Evolutionary conservation across 352 stramenopile species (phyloP).

Genomic region (Phytophthora hibernalis): DNA sequence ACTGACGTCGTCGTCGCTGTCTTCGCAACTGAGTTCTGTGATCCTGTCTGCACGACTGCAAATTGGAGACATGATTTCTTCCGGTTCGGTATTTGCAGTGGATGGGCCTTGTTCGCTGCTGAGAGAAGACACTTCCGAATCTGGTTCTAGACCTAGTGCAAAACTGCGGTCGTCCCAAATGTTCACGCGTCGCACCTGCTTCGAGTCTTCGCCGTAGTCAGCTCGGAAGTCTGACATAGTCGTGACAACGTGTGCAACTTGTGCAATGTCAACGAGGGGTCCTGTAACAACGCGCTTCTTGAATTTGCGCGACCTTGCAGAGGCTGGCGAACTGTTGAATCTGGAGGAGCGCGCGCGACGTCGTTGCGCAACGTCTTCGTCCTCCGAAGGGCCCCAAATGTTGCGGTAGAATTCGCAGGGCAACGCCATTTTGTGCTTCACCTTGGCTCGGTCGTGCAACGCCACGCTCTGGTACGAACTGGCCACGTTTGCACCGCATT

Average conservation of each 20-base stretch:
- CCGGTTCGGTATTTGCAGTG: conserved; percentile 43
- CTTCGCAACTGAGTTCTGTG: conserved; percentile 54
- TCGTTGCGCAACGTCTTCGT: conserved; percentile 36
- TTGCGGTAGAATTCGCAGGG: conserved; percentile 68
- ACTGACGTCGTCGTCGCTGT: conserved; percentile 44
- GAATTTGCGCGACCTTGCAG: conserved; percentile 27
- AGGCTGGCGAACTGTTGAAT: conserved; percentile 22
- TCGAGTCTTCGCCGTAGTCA: conserved; percentile 58
- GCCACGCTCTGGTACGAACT: conserved; percentile 48
- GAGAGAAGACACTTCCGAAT: background rate
- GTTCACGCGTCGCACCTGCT: conserved; percentile 43
- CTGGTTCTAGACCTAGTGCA: conserved; percentile 28
- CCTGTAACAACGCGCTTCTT: conserved; percentile 50
- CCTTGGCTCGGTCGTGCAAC: conserved; percentile 43
- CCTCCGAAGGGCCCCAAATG: conserved; percentile 52
- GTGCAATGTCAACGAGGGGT: conserved; percentile 67
- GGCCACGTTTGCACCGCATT: conserved; percentile 20
- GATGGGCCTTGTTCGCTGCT: conserved; percentile 35
- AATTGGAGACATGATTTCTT: conserved; percentile 56
- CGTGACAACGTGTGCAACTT: conserved; percentile 78
- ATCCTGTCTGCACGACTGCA: conserved; percentile 48
- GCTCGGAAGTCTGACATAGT: conserved; percentile 72
- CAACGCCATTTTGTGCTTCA: conserved; percentile 45
- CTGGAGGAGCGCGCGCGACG: conserved; percentile 32
- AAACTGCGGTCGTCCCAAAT: conserved; percentile 61